These are phyloP conservation scores for Sambucus nigra DNA, from an alignment of 129 eudicot genomes.

Conservation along the genomic window DNA sequence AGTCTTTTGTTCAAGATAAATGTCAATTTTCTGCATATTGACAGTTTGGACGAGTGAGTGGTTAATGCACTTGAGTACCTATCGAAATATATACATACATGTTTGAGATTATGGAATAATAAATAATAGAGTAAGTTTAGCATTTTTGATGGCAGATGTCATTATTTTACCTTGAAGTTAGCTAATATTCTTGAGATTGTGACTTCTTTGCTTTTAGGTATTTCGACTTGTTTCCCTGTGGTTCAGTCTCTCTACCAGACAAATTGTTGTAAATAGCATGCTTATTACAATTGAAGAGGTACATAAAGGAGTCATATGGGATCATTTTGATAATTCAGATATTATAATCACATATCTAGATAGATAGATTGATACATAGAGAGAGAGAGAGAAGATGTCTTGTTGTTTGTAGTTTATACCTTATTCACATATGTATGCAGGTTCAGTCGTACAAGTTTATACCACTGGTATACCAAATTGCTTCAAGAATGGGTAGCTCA, in stretches of 20 bases:
- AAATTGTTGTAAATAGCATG: constrained; percentile 67
- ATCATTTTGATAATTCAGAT: not conserved
- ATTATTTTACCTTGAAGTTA: not conserved
- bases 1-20: constrained; percentile 1
- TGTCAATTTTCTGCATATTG: not conserved
- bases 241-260: constrained; percentile 69
- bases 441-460: constrained; percentile 92
- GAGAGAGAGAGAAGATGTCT: not conserved
- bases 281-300: constrained; percentile 78
- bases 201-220: constrained; percentile 46
- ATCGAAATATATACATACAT: not conserved
- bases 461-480: constrained; percentile 93
- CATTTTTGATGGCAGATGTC: not conserved
- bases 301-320: constrained; percentile 5
- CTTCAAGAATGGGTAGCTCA: constrained; percentile 84
- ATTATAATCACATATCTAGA: not conserved
- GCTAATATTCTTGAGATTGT: constrained; percentile 2
- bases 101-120: constrained; percentile 4
- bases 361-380: not conserved
- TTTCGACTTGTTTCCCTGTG: constrained; percentile 95
- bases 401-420: not conserved
- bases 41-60: not conserved
- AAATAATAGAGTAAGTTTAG: not conserved
- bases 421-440: constrained; percentile 26
- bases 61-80: not conserved